Base-by-base conservation (phyloP, 2,329 filamentous ascomycete species). In the Fusarium sterilihyphosum region DNA sequence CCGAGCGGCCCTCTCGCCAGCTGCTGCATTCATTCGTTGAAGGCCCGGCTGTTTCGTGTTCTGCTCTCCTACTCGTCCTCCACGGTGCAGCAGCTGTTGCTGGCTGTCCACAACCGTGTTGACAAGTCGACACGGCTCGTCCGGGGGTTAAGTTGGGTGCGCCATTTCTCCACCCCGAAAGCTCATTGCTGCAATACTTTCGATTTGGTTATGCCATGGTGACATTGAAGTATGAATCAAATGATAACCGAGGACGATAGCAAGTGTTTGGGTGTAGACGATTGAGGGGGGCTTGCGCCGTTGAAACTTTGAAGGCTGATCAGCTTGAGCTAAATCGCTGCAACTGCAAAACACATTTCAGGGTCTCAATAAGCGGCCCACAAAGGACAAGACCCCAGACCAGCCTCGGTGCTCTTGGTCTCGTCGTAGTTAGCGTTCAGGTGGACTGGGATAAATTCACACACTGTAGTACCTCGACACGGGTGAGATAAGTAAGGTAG, bases 121-220 rank as follows among this genome's bases (percentile, higher is more conserved):
- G 71, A 76, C 74, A 77, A 78, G 73, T 74, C 63, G 64, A 75
- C 63, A 70, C 52, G 29, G 69, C 69, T 61, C 59, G 68, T 64
- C 67, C 62, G 71, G 67, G 61, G 56, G 53, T 68, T 59, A 46
- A 77, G 62, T 56, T 74, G 73, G 73, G 73, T 75, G 75, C 71
- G 73, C 76, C 76, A 76, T 77, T 71, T 56, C 73, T 78, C 74
- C 77, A 78, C 77, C 47, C 61, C 38, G 43, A 57, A 50, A 70
- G 64, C 70, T 76, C 76, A 69, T 58, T 67, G 71, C 70, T 73
- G 75, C 75, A 76, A 70, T 58, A 62, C 70, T 68, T 40, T 73
- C 38, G 49, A 61, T 46, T 50, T 50, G 71, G 72, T 67, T 69
- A 77, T 70, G 60, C 68, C 59, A 33, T 65, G 47, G 47, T 43